Evolutionary conservation across 2,329 filamentous ascomycete species (phyloP), one percentile per base, ranked within the genome.

Genomic region (Trichoderma sp.): DNA sequence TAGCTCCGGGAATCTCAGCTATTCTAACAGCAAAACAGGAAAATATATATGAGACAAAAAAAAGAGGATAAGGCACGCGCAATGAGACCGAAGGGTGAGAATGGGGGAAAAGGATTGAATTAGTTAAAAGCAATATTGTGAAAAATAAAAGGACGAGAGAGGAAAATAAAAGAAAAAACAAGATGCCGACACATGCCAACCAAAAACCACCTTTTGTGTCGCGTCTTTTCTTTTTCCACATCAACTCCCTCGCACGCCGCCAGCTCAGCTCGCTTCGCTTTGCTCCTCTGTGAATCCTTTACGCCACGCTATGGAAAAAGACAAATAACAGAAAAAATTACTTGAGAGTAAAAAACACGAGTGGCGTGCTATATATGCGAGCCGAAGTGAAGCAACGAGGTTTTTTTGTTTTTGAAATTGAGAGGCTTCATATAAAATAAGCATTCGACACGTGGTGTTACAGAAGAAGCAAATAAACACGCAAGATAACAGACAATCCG

Each of bases 251-350:
- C 19, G 37, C 64, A 66, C 27, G 16, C 53, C 52, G 27, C 67
- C 47, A 37, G 29, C 59, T 52, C 58, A 31, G 49, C 64, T 67
- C 64, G 64, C 64, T 52, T 68, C 47, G 29, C 62, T 52, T 68
- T 31, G 29, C 62, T 53, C 29, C 49, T 56, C 31, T 60, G 43
- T 67, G 37, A 29, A 70, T 68, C 72, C 49, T 63, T 66, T 73
- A 69, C 72, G 72, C 72, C 72, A 68, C 71, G 72, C 72, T 72
- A 72, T 71, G 59, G 69, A 59, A 68, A 27, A 40, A 40, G 66
- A 71, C 37, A 49, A 24, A 68, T 27, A 62, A 67, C 2, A n/a
- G 5, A 19, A 19, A 19, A 56, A 40, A 62, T 65, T 55, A 60
- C 60, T 69, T 37, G 37, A 68, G n/a, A 19, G 5, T 10, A 43